phyloP scores from a whole-genome alignment of 352 stramenopile genomes.

The Globisporangium iwayamae region DNA sequence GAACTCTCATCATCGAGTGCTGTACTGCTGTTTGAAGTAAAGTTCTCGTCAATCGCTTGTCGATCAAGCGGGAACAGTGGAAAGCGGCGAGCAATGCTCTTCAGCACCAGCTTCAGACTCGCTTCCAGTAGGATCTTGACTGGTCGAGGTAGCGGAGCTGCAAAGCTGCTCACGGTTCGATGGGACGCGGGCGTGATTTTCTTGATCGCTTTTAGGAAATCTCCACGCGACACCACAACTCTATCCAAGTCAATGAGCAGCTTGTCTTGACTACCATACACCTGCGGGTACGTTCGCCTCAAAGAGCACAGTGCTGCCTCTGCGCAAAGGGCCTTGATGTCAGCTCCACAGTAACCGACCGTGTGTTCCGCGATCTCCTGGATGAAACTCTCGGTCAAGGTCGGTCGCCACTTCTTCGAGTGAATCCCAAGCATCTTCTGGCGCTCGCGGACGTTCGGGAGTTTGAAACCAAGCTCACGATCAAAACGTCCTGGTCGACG shows the following conservation, averaged over 20 bases:
- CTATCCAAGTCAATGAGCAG: slow-evolving; percentile 69
- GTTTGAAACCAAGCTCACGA: slow-evolving; percentile 86
- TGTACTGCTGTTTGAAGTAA: slow-evolving; percentile 9
- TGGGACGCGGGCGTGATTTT: slow-evolving; percentile 85
- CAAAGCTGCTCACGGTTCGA: slow-evolving; percentile 65
- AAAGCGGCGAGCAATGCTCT: slow-evolving; percentile 47
- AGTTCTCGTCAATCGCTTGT: slow-evolving; percentile 32
- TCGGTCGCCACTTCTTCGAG: slow-evolving; percentile 84
- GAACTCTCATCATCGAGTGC: background rate
- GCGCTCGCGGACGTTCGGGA: slow-evolving; percentile 81
- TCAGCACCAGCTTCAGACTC: slow-evolving; percentile 38
- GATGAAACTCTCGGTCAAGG: slow-evolving; percentile 49
- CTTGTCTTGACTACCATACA: slow-evolving; percentile 81
- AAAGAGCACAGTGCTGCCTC: slow-evolving; percentile 89
- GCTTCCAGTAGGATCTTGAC: slow-evolving; percentile 43
- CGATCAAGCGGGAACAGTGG: slow-evolving; percentile 60
- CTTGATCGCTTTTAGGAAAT: slow-evolving; percentile 67
- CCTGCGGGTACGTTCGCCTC: slow-evolving; percentile 81
- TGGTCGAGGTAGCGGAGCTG: slow-evolving; percentile 61
- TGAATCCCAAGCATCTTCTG: slow-evolving; percentile 88
- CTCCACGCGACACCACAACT: slow-evolving; percentile 64
- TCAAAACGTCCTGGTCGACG: slow-evolving; percentile 93
- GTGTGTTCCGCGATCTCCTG: slow-evolving; percentile 81
- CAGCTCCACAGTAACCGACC: slow-evolving; percentile 88
- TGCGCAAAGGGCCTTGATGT: slow-evolving; percentile 89